phyloP scores from a whole-genome alignment of 805 yeast species.

The Metschnikowia continentalis region DNA sequence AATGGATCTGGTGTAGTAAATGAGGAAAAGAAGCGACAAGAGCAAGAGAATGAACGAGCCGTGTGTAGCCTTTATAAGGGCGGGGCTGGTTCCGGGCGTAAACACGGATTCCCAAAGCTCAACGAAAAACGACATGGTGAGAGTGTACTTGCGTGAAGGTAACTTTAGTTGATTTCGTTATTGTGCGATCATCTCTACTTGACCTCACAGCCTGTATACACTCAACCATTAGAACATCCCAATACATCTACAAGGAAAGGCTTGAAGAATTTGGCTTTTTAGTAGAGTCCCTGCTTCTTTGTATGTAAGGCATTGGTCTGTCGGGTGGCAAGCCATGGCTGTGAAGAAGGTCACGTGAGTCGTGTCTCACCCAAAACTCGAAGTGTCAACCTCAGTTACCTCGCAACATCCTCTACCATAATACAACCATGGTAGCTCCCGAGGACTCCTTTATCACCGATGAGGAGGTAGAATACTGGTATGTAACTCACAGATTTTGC shows the following conservation, averaged over 20 bases:
- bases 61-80: conserved; percentile 85
- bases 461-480: conserved; percentile 75
- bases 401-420: conserved; percentile 28
- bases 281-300: not conserved
- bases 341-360: conserved; percentile 11
- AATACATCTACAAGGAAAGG: not conserved
- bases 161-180: not conserved
- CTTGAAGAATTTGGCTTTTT: not conserved
- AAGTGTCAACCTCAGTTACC: not conserved
- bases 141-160: not conserved
- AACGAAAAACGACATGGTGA: conserved; percentile 40
- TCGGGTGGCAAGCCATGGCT: not conserved
- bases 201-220: conserved; percentile 1
- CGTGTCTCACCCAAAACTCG: conserved; percentile 8
- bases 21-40: conserved; percentile 52
- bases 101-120: conserved; percentile 89
- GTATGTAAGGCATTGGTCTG: not conserved
- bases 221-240: not conserved
- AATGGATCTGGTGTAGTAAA: conserved; percentile 56
- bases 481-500: conserved; percentile 20
- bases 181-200: not conserved
- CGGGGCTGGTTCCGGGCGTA: conserved; percentile 91
- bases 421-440: conserved; percentile 13
- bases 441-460: conserved; percentile 54
- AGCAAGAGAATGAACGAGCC: conserved; percentile 67